A percentile compares a stretch with the other conserved stretches of the same genome.
These are phyloP conservation scores for Lenzites betulinus DNA, from an alignment of 768 basidiomycete species.

Conservation along the genomic window DNA sequence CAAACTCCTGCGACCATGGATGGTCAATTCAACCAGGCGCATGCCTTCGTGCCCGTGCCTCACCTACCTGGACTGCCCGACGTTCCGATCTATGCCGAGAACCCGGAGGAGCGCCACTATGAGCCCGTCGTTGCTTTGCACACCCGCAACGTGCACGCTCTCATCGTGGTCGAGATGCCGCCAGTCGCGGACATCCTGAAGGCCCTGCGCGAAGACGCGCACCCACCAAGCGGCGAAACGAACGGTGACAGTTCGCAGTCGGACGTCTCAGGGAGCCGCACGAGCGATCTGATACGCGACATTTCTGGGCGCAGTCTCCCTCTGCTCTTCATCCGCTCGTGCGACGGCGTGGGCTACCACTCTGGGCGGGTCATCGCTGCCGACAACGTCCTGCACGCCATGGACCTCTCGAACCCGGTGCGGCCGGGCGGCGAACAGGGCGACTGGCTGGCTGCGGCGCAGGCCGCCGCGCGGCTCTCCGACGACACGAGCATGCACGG, in stretches of 20 bases:
- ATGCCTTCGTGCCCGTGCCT: slow-evolving; percentile 47
- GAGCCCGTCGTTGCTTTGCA: slow-evolving; percentile 19
- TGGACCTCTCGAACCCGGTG: slow-evolving; percentile 55
- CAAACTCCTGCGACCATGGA: slow-evolving; percentile 67
- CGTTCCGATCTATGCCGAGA: slow-evolving; percentile 11
- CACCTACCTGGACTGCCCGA: slow-evolving; percentile 30
- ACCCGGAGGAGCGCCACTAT: neutral
- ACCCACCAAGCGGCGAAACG: slow-evolving; percentile 40
- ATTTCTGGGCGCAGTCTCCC: slow-evolving; percentile 73
- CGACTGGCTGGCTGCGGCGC: slow-evolving; percentile 77
- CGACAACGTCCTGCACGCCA: slow-evolving; percentile 74
- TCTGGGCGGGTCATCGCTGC: slow-evolving; percentile 83
- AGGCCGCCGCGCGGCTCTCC: slow-evolving; percentile 54
- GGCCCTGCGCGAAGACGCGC: slow-evolving; percentile 71
- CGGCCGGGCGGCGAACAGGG: slow-evolving; percentile 48
- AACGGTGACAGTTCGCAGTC: slow-evolving; percentile 1
- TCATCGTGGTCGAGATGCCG: slow-evolving; percentile 87
- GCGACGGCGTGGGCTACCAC: slow-evolving; percentile 87
- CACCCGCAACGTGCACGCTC: slow-evolving; percentile 68
- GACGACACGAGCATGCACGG: slow-evolving; percentile 66
- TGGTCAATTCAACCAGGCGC: slow-evolving; percentile 16
- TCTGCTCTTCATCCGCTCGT: slow-evolving; percentile 76
- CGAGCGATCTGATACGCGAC: slow-evolving; percentile 40
- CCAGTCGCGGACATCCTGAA: slow-evolving; percentile 73
- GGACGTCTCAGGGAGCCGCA: slow-evolving; percentile 9